Evolutionary conservation across 805 yeast genomes (phyloP), one percentile per base, ranked within the genome.

Genomic region (Yarrowia yakushimensis): DNA sequence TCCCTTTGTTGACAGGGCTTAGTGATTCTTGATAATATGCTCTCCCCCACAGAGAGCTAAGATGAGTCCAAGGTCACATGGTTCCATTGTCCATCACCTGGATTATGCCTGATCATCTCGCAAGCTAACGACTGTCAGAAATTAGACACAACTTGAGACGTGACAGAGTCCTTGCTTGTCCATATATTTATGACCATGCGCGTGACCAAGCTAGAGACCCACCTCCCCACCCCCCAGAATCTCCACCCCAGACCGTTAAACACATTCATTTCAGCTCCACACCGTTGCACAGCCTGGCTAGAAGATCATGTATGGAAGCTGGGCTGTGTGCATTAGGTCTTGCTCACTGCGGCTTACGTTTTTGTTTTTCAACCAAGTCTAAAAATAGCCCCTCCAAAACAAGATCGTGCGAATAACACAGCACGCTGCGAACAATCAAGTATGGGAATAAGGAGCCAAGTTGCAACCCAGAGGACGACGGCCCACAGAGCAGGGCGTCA

Each of bases 281-380:
- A 25, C 22, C 17, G 28, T 22, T 31, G 39, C 55, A 48, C 55
- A 48, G 55, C 55, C 20, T 23, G 30, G 55, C 20, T 31, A 11
- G 30, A 31, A 15, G 55, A 48, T 31, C 55, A 48, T 48, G 55
- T 48, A 48, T 48, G 55, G 55, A 48, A 48, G 55, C 55, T 33
- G 55, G 55, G 55, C 55, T 48, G 55, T 48, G 55, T 48, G 55
- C 55, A 31, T n/a, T 48, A 48, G 31, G 55, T 33, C 55, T 48
- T 22, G 39, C 39, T 20, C 31, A 48, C 39, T 48, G 37, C 27
- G 37, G 28, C 12, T 25, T 15, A 12, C 11, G 12, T 45, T 45
- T 45, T 28, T 43, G 18, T 18, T 12, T 18, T 36, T 9, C 1
- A 12, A 1, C 6, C 11, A 13, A 9, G 17, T 13, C 52, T 45